Evolutionary conservation across 2,329 filamentous ascomycete species (phyloP), one percentile per base, ranked within the genome.

Genomic region (Cryphonectria parasitica): DNA sequence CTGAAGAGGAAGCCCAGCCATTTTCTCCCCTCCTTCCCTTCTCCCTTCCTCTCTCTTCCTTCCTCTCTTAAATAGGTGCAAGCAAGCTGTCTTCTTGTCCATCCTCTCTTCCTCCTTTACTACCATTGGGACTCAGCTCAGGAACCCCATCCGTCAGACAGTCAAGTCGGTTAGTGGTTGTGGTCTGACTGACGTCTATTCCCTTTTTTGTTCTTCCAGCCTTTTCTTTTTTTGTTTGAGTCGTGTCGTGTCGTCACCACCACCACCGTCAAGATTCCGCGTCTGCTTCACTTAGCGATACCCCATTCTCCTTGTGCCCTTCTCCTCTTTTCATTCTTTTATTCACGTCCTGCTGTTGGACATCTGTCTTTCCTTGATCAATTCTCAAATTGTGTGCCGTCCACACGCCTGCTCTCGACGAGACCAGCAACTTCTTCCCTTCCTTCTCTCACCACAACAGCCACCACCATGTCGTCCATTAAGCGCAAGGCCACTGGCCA

Each of bases 401-500:
- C 11, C n/a, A n/a, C 45, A 11, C 8, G 25, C 41, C 19, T 22
- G 36, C 49, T 61, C 39, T 64, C 64, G 2, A 39, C n/a, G 28
- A 62, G 43, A 62, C 41, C 56, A 15, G 22, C 34, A 36, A 49
- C 11, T 28, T 56, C 22, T 19, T n/a, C 49, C n/a, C 13, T 66
- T 31, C 61, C 22, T 15, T 36, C 61, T 62, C 71, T 43, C 67
- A 75, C 25, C 75, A 73, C 31, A 64, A 61, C 45, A 61, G 25
- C 34, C 11, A n/a, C 49, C 41, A 64, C 72, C 69, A 88, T 88
- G 86, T 85, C 86, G 64, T 83, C 86, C 15, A 83, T 86, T 22
- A 81, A 89, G 73, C 94, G 94, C 82, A 90, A 92, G 75, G 92
- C 92, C 82, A 87, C 87, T 60, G 83, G 80, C 69, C 82, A 84